Evolutionary conservation across 805 yeast species (phyloP), one percentile per base, ranked within the genome.

Genomic region (Candida tibetensis): DNA sequence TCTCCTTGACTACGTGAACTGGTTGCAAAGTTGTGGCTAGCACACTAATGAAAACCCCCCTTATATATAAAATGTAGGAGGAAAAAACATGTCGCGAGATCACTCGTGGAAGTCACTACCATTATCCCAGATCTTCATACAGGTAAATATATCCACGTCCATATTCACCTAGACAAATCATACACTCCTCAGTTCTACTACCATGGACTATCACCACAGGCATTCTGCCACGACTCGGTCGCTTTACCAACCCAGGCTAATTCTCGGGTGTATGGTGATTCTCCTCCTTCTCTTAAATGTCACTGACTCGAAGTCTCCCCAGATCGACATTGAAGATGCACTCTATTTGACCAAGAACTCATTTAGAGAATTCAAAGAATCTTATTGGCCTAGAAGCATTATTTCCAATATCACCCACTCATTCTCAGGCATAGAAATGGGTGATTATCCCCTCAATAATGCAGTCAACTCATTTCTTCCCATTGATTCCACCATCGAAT

Each of bases 391-490:
- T 6, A 25, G 26, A 4, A 13, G 19, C 16, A n/a, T 18, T 18
- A 26, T 27, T 2, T 32, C 17, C 14, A 46, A 43, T 23, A 28
- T 50, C 16, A 7, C 9, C 25, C 10, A 10, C 25, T 21, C 25
- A 10, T 21, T 21, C 9, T 7, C 25, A 10, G 25, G 25, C 25
- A 7, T 21, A 7, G 25, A 21, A 21, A 21, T 21, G 25, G 25
- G 25, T 10, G 67, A 64, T 34, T 55, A 60, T 39, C 69, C 69
- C 3, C 46, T 63, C 17, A 60, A 57, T 39, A 56, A 50, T 35
- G 57, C 67, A 34, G 54, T 68, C 36, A 64, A 63, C 47, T 57
- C 71, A 15, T 56, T 68, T n/a, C 66, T 69, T 44, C 74, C 74
- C 12, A 55, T 69, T 14, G 73, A 69, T 44, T 52, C 67, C 34